Base-by-base conservation (phyloP, 129 eudicot genomes). In the Escallonia herrerae region DNA sequence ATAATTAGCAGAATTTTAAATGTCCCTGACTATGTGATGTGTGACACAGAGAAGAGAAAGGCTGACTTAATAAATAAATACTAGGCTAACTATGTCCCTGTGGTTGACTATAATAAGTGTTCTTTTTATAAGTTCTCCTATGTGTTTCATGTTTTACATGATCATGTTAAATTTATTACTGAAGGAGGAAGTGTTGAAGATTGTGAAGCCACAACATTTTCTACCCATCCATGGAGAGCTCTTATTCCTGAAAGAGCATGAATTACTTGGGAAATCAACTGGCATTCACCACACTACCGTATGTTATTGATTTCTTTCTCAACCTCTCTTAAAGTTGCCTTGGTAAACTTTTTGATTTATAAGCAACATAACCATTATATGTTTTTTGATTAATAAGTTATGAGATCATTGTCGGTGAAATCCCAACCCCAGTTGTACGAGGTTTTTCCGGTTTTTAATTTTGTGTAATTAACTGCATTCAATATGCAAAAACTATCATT, bases 131-230 rank as follows among this genome's bases (percentile, higher is more conserved):
- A 22, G 33, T 22, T 22, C 33, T 22, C 33, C 33, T 22, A 22
- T 22, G 33, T 22, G 33, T 22, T 22, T 22, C 33, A 22, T 22
- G 33, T 22, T 22, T 22, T 22, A 22, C 33, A 22, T 22, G 33
- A 22, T 22, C 33, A 38, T 43, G 14, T 66, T 43, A 47, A 40
- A 38, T 69, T 63, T 14, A 7, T 61, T 64, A 54, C 71, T 73
- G 65, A 79, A 94, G 99, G 97, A 86, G 68, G 99, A 94, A 86
- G 97, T 86, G 76, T 83, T 94, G 57, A 82, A 73, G 73, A 94
- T 94, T 80, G 99, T 94, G 70, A 94, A 94, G 80, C 99, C 99
- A 39, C 99, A 94, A 77, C 99, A 94, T 76, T 89, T 94, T 71
- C 73, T 94, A 56, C 99, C 99, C 59, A 77, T 94, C 55, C 99